Evolutionary conservation across 2,329 filamentous ascomycete genomes (phyloP), one percentile per base, ranked within the genome.

Genomic region (Diatrype stigma): DNA sequence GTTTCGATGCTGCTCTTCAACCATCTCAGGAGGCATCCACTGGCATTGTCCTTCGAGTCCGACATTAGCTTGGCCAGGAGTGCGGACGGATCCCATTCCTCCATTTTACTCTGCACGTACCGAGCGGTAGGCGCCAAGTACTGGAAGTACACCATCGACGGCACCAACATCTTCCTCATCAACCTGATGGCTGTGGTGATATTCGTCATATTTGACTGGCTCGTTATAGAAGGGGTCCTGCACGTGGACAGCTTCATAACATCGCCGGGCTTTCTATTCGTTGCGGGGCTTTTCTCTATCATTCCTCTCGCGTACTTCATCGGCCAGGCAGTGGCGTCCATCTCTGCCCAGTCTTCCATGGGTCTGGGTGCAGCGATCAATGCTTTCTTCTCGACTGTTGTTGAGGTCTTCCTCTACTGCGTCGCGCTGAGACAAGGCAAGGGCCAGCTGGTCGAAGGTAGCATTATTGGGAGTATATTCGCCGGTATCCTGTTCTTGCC

Each of bases 141-240:
- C 75, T 99, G 95, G 93, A 99, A 99, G 73, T 99, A 99, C 72
- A 99, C 94, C 3, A 79, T 99, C 52, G 94, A 99, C 66, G 95
- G 94, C 50, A 99, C 94, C 54, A 99, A 99, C 72, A 96, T 99
- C 66, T 97, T 99, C 73, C 83, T 99, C 59, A 96, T 99, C 76
- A 99, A 99, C 68, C 81, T 99, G 51, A 90, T 97, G 73, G 87
- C 84, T 12, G 82, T 99, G 17, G 94, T 99, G n/a, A 74, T 89
- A 22, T 96, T 99, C 65, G 89, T 93, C 63, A 95, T 99, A 56
- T 83, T 96, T 58, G 94, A 99, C 74, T 97, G 93, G 78, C 85
- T 85, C 53, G 77, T 99, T 22, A 76, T 99, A 23, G 80, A 85
- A 32, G 75, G 84, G 16, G 71, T 83, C 3, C 71, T 97, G 34